A percentile compares a stretch with the other conserved stretches of the same genome.
Conservation (phyloP, 2,329 filamentous ascomycete species). For the Pezicula rhizophila region DNA sequence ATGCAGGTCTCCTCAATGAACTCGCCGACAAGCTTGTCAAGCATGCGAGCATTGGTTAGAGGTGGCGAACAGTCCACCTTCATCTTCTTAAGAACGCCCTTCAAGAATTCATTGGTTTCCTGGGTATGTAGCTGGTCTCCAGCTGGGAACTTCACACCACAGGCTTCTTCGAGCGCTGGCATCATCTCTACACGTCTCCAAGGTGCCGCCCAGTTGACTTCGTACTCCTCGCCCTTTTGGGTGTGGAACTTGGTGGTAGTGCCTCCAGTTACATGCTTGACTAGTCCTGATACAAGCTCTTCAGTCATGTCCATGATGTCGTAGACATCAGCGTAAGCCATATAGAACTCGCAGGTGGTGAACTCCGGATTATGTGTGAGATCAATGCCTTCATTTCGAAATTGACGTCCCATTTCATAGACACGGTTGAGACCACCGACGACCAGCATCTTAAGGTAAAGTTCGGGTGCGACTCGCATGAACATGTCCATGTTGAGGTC, state of each 20-base stretch:
- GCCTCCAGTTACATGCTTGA: constrained; percentile 80
- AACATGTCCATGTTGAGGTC: constrained; percentile 92
- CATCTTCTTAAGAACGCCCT: constrained; percentile 77
- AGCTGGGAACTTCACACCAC: constrained; percentile 89
- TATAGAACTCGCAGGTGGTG: constrained; percentile 96
- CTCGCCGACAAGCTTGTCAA: constrained; percentile 90
- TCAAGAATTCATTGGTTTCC: constrained; percentile 85
- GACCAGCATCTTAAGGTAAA: constrained; percentile 92
- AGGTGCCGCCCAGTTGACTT: constrained; percentile 93
- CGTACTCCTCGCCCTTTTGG: constrained; percentile 76
- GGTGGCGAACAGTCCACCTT: constrained; percentile 86
- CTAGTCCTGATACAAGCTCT: constrained; percentile 82
- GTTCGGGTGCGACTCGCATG: constrained; percentile 89
- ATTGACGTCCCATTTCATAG: constrained; percentile 92
- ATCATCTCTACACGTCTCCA: constrained; percentile 98
- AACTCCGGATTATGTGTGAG: constrained; percentile 98
- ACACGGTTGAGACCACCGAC: constrained; percentile 92
- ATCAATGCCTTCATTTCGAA: constrained; percentile 89
- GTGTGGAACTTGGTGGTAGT: constrained; percentile 84
- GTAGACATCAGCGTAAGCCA: constrained; percentile 86
- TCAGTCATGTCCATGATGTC: constrained; percentile 90
- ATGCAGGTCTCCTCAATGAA: constrained; percentile 92
- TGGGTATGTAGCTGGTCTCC: constrained; percentile 80
- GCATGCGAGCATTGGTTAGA: constrained; percentile 89
- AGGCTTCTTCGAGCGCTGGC: constrained; percentile 79